Evolutionary conservation across 2,329 filamentous ascomycete genomes (phyloP).

Genomic region (Fusarium caatingaense): DNA sequence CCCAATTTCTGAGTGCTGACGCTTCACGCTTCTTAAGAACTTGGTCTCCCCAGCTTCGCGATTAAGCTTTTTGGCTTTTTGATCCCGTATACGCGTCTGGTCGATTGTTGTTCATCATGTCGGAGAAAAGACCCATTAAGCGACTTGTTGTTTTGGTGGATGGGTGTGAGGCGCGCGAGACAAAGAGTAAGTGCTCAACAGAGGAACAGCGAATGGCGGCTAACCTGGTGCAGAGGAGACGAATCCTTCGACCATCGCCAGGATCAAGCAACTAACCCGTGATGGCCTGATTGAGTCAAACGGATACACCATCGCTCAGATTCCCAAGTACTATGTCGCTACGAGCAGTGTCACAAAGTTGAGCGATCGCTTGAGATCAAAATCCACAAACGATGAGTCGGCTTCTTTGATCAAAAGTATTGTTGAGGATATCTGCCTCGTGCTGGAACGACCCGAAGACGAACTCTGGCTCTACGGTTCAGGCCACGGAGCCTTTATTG

Average conservation of each 20-base stretch:
- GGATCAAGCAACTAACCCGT: conserved; percentile 31
- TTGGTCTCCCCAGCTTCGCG: neutral
- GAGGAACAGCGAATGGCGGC: neutral
- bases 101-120: conserved; percentile 17
- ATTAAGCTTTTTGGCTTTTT: neutral
- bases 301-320: conserved; percentile 19
- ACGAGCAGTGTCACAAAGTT: conserved; percentile 19
- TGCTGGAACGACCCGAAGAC: conserved; percentile 33
- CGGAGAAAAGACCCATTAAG: conserved; percentile 27
- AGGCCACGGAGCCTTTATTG: conserved; percentile 40
- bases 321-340: conserved; percentile 35
- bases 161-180: conserved; percentile 23
- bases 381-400: conserved; percentile 31
- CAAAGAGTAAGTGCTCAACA: neutral
- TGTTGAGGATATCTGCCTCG: conserved; percentile 31
- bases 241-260: conserved; percentile 38
- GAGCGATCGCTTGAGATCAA: conserved; percentile 29
- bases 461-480: conserved; percentile 45
- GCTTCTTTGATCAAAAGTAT: conserved; percentile 35
- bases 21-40: neutral
- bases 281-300: conserved; percentile 26
- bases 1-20: neutral
- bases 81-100: neutral
- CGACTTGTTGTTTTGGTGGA: conserved; percentile 40
- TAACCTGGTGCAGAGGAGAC: conserved; percentile 27